These are phyloP conservation scores for Colletotrichum tamarilloi DNA, from an alignment of 2,329 filamentous ascomycete species.

Conservation along the genomic window DNA sequence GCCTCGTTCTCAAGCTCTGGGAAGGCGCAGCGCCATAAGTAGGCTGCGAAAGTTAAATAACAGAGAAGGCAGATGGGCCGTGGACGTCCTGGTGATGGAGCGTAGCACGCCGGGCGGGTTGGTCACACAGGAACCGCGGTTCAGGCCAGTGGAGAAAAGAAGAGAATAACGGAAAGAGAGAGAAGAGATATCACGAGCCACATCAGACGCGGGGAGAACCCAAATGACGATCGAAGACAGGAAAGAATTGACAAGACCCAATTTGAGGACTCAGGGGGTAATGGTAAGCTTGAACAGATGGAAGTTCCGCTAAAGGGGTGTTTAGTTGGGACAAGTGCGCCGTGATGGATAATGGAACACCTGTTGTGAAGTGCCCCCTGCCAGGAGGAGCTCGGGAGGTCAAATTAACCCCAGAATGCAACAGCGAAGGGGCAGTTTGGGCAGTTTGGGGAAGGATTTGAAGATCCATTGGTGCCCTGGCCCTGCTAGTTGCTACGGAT, in stretches of 20 bases:
- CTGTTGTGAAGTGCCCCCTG: neutral
- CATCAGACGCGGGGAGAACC: neutral
- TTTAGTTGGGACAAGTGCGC: neutral
- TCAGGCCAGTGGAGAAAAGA: neutral
- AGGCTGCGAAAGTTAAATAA: neutral
- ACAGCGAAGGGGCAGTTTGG: neutral
- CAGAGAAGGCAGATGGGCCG: neutral
- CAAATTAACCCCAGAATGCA: neutral
- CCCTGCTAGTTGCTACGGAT: neutral
- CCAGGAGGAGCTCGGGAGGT: neutral
- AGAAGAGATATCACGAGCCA: neutral
- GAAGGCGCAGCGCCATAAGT: neutral
- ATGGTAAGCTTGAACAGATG: neutral
- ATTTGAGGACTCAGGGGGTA: neutral
- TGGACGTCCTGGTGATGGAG: neutral
- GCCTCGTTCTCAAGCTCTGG: neutral
- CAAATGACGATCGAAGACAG: neutral
- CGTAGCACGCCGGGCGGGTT: conserved; percentile 6
- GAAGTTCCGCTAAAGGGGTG: neutral
- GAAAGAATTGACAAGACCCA: neutral
- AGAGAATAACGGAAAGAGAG: neutral
- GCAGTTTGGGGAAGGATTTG: neutral
- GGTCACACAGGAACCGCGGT: conserved; percentile 1
- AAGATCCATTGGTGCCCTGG: neutral
- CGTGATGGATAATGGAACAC: neutral